Conservation (phyloP, 208 protist species). For the Acanthamoeba divionensis region DNA sequence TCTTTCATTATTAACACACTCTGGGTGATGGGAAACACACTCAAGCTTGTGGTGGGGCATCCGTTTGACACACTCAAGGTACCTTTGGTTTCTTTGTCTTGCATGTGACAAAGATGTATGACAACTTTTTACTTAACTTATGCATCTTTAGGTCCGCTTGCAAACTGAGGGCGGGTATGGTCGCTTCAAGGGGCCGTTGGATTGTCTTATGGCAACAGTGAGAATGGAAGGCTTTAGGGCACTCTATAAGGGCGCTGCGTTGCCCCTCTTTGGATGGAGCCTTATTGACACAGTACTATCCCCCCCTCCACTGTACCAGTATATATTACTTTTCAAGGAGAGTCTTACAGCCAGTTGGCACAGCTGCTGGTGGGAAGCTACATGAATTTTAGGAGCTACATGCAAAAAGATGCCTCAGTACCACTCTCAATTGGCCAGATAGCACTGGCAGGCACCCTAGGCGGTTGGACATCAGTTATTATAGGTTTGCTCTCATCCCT, state of each 20-base stretch:
- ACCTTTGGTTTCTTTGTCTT: constrained; percentile 17
- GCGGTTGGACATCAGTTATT: constrained; percentile 15
- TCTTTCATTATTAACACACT: not conserved
- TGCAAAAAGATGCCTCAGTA: not conserved
- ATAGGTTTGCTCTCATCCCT: not conserved
- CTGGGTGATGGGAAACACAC: no score
- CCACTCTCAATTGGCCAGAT: not conserved
- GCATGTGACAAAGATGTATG: not conserved
- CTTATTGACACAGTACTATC: constrained; percentile 22
- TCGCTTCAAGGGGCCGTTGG: constrained; percentile 1
- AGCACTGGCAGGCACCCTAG: not conserved
- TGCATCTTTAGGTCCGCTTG: not conserved
- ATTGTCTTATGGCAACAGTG: constrained; percentile 34
- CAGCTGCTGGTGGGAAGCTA: constrained; percentile 38
- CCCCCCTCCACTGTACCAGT: not conserved
- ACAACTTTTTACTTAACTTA: not conserved
- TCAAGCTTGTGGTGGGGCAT: constrained; percentile 9
- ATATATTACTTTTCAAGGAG: not conserved
- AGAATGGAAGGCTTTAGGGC: not conserved
- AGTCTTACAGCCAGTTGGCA: not conserved
- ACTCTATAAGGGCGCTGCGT: constrained; percentile 25
- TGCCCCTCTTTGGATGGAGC: constrained; percentile 37
- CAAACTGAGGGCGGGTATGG: constrained; percentile 41
- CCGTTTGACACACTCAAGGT: constrained; percentile 45
- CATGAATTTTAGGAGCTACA: not conserved